Evolutionary conservation across 352 stramenopile genomes (phyloP).

Genomic region (Thraustochytrium sp.): DNA sequence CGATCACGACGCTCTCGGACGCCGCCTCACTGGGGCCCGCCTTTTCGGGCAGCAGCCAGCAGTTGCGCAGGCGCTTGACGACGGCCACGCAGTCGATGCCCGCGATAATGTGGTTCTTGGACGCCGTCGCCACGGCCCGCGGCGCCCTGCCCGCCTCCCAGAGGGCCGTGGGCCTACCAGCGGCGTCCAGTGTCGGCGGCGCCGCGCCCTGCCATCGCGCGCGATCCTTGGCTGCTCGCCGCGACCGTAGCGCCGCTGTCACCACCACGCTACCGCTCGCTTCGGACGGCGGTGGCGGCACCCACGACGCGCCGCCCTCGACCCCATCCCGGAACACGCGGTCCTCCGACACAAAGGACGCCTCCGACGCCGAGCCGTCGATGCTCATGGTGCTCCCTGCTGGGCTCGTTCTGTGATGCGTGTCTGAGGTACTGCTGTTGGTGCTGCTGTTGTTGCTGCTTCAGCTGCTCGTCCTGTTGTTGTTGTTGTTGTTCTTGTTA

Average conservation of each 20-base stretch:
- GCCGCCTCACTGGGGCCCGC: not conserved
- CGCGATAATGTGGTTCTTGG: not conserved
- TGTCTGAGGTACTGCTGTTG: no score
- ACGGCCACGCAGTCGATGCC: conserved; percentile 3
- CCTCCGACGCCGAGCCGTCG: no score
- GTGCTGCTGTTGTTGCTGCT: no score
- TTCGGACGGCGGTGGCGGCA: not conserved
- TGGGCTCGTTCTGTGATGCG: no score
- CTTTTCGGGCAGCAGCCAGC: not conserved
- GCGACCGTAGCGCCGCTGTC: not conserved
- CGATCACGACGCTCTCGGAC: not conserved
- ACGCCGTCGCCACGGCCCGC: not conserved
- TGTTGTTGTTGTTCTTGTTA: no score
- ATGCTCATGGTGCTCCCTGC: no score
- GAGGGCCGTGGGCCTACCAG: not conserved
- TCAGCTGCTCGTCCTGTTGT: no score
- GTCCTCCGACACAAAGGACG: no score
- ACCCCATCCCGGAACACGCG: not conserved
- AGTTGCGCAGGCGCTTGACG: conserved; percentile 13
- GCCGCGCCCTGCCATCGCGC: not conserved
- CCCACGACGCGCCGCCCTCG: no score
- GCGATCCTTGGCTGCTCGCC: not conserved
- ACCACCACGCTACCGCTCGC: not conserved
- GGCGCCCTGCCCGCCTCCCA: not conserved
- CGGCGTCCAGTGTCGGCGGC: not conserved